Evolutionary conservation across 805 yeast genomes (phyloP), one percentile per base, ranked within the genome.

Genomic region (Wickerhamiella australiensis): DNA sequence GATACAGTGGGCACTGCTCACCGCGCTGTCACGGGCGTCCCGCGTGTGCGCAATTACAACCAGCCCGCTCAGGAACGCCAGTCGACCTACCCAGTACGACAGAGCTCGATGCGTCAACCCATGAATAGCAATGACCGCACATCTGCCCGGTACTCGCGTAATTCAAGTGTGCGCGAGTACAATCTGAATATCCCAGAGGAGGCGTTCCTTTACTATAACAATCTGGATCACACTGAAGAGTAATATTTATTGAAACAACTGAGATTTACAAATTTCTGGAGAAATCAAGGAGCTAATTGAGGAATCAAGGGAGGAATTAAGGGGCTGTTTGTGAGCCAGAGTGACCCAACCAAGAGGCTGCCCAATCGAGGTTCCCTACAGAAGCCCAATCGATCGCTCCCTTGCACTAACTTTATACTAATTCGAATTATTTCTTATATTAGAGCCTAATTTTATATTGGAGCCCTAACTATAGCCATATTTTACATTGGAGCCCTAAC

Each of bases 171-270:
- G 21, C 27, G 49, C 18, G 53, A 54, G 43, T 56, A 56, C 46
- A 50, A 52, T 17, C 50, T 54, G 18, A 46, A 56, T 15, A 46
- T 57, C 9, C 60, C 60, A 3, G 58, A 57, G 38, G 60, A 57
- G 45, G 60, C 55, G 9, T 46, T 40, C 8, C 37, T 53, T 1
- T 57, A 57, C 26, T 49, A 52, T 13, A 21, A 46, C 49, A 46
- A 45, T 18, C n/a, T 46, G 27, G 49, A 46, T 13, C 38, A 33
- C 20, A 33, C 38, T 15, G 38, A 33, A 33, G 38, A 33, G 38
- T 33, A 33, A n/a, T 33, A 33, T 33, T 33, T 33, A 33, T 33
- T 33, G n/a, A n/a, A n/a, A n/a, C n/a, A n/a, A n/a, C n/a, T n/a
- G n/a, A n/a, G n/a, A n/a, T n/a, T n/a, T n/a, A n/a, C n/a, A n/a